Evolutionary conservation across 2,329 filamentous ascomycete genomes (phyloP), one percentile per base, ranked within the genome.

Genomic region (Xylariaceae sp.): DNA sequence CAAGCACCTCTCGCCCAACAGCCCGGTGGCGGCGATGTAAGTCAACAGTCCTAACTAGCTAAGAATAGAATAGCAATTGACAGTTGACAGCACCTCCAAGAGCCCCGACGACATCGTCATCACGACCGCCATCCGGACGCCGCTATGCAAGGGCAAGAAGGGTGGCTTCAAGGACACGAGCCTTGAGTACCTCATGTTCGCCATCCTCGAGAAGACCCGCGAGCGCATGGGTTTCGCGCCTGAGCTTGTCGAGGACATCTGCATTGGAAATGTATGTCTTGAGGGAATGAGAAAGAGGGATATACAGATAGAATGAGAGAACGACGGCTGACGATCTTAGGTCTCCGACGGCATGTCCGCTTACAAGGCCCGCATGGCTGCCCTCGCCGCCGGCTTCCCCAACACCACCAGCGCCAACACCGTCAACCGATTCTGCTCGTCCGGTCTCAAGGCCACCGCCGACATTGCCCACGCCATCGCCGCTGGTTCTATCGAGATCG

Each of bases 21-120:
- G 86, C 69, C 86, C 85, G 53, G 75, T 97, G 66, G 83, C 85
- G 68, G 79, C 86, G 63, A 89, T 97, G 92, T 96, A 83, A 80
- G 88, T 70, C 48, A 13, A 30, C 23, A 30, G 4, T 30, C 23
- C 23, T 5, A 30, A 5, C 4, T 30, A 30, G 17, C 17, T 30
- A 30, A 30, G 23, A 5, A 4, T 23, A 39, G 30, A 44, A 4
- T n/a, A 2, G 45, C 17, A 37, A 51, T 57, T 62, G 23, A 63
- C 37, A 53, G 35, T 52, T 15, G 49, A 1, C 60, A 96, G 92
- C 72, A 92, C 90, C 59, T 86, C 90, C 68, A 92, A 97, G 81
- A 95, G 96, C 75, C 85, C 92, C 67, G 93, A 97, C 74, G 94
- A 99, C 79, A 83, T 99, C 57, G 94, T 99, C 73, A 96, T 97